These are phyloP conservation scores for Leccinum fallax DNA, from an alignment of 1,284 basidiomycete species.

Conservation along the genomic window DNA sequence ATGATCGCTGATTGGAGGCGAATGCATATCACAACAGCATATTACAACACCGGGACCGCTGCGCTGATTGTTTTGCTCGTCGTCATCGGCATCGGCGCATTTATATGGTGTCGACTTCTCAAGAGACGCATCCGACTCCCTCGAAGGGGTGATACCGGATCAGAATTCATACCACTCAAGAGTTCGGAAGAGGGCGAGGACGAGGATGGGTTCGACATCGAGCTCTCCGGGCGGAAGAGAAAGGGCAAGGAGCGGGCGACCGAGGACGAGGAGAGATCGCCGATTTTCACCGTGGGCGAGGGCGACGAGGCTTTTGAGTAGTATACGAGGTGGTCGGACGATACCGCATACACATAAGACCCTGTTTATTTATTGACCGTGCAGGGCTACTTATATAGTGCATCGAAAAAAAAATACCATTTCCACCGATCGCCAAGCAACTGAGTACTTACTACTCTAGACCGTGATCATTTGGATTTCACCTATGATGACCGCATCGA, in stretches of 20 bases:
- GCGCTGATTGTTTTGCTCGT: slow-evolving; percentile 82
- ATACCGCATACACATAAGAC: not conserved
- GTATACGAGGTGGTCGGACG: not conserved
- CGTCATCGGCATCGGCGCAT: slow-evolving; percentile 66
- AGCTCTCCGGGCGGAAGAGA: slow-evolving; percentile 31
- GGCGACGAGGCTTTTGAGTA: slow-evolving; percentile 37
- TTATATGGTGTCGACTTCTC: slow-evolving; percentile 70
- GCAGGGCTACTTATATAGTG: not conserved
- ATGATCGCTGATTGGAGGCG: not conserved
- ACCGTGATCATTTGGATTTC: slow-evolving; percentile 49
- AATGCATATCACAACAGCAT: slow-evolving; percentile 50
- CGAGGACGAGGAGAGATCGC: slow-evolving; percentile 25
- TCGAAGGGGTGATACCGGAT: slow-evolving; percentile 31
- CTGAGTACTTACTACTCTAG: not conserved
- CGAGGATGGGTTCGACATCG: slow-evolving; percentile 37
- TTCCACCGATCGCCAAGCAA: not conserved
- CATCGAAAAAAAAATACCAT: not conserved
- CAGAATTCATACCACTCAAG: slow-evolving; percentile 59
- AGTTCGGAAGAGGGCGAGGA: slow-evolving; percentile 38
- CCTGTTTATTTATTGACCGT: not conserved
- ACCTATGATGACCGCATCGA: slow-evolving; percentile 65
- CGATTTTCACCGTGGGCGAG: slow-evolving; percentile 53
- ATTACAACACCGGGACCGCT: slow-evolving; percentile 91
- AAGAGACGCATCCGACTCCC: slow-evolving; percentile 48
- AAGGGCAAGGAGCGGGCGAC: slow-evolving; percentile 47